Conservation (phyloP, 1,139 yeast genomes). For the Blastobotrys ciferrii region DNA sequence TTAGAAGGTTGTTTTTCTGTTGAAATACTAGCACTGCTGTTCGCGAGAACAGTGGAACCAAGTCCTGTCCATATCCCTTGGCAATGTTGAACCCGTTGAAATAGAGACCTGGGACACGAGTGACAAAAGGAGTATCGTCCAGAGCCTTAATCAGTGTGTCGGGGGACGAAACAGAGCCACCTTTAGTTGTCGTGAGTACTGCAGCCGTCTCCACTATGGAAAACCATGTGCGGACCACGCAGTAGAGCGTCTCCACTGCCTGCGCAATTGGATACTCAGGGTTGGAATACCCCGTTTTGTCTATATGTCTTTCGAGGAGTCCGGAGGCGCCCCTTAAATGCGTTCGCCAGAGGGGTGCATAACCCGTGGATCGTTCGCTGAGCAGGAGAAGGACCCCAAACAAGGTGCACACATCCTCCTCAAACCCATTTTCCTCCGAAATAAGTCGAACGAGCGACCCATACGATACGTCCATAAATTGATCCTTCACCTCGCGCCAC, state of each 20-base stretch:
- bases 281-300: neutral
- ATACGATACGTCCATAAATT: slow-evolving; percentile 21
- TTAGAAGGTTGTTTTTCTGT: slow-evolving; percentile 5
- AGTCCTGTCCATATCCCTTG: slow-evolving; percentile 20
- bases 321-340: slow-evolving; percentile 32
- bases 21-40: slow-evolving; percentile 14
- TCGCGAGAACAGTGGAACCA: slow-evolving; percentile 19
- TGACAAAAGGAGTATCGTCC: slow-evolving; percentile 19
- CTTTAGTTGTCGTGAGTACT: slow-evolving; percentile 24
- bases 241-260: slow-evolving; percentile 14
- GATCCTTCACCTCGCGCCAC: slow-evolving; percentile 20
- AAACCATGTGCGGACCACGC: slow-evolving; percentile 22
- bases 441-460: slow-evolving; percentile 15
- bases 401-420: slow-evolving; percentile 18
- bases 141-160: slow-evolving; percentile 12
- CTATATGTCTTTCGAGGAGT: slow-evolving; percentile 10
- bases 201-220: slow-evolving; percentile 25
- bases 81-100: slow-evolving; percentile 24
- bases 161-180: slow-evolving; percentile 19
- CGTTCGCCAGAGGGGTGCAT: slow-evolving; percentile 30
- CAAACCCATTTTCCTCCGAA: slow-evolving; percentile 8
- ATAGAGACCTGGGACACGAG: slow-evolving; percentile 17
- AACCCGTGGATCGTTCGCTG: slow-evolving; percentile 30
- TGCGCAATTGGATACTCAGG: neutral
- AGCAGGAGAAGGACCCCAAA: slow-evolving; percentile 29